Evolutionary conservation across 2,329 filamentous ascomycete genomes (phyloP).

Genomic region (Alternaria arborescens): DNA sequence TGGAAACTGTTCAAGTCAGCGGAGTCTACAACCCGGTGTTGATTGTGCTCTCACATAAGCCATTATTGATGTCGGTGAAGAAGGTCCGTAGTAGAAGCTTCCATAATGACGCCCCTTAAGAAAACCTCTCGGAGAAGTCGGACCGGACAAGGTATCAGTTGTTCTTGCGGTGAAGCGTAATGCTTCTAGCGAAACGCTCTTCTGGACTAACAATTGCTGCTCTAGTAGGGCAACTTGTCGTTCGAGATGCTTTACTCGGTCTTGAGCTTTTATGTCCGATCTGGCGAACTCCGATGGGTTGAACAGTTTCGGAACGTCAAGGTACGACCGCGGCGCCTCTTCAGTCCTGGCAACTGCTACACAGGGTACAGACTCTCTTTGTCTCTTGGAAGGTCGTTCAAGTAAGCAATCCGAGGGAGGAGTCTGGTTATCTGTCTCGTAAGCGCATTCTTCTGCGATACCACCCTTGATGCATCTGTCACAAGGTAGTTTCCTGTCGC

Average conservation of each 20-base stretch:
- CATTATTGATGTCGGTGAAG: constrained; percentile 42
- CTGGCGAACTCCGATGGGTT: neutral
- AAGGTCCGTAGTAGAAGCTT: constrained; percentile 43
- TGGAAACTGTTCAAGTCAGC: constrained; percentile 39
- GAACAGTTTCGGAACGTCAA: neutral
- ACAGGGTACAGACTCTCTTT: neutral
- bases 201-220: neutral
- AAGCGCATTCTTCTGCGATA: constrained; percentile 47
- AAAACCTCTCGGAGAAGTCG: neutral
- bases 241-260: constrained; percentile 17
- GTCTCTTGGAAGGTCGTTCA: neutral
- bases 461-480: constrained; percentile 52
- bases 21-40: too few species aligned
- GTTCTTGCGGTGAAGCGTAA: neutral
- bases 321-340: neutral
- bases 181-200: neutral
- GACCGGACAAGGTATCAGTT: neutral
- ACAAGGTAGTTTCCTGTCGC: constrained; percentile 53
- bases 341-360: neutral
- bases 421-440: constrained; percentile 30
- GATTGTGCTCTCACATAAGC: constrained; percentile 20
- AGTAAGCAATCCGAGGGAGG: constrained; percentile 4
- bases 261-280: constrained; percentile 1
- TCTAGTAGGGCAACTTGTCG: neutral
- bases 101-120: constrained; percentile 52